These are phyloP conservation scores for Nigrospora osmanthi DNA, from an alignment of 2,329 filamentous ascomycete genomes.

Conservation along the genomic window DNA sequence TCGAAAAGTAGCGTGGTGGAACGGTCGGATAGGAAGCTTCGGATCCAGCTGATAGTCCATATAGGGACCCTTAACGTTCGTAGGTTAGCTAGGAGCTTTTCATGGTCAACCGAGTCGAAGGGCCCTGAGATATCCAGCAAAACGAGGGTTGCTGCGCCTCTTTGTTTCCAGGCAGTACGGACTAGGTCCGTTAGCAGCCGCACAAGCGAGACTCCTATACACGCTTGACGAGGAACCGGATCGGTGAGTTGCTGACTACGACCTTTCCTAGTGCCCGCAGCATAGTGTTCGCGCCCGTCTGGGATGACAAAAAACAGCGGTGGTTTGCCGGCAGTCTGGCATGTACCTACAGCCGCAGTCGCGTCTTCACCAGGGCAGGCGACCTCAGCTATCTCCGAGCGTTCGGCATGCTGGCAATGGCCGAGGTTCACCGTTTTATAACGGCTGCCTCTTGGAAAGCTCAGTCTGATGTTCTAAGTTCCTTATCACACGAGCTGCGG, in stretches of 20 bases:
- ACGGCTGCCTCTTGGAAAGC: constrained; percentile 30
- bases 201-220: background rate
- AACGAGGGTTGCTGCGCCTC: too few species aligned
- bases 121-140: too few species aligned
- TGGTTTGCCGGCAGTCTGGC: constrained; percentile 42
- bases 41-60: too few species aligned
- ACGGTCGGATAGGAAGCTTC: too few species aligned
- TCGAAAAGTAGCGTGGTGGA: too few species aligned
- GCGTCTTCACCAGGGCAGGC: constrained; percentile 33
- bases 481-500: constrained; percentile 53
- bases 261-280: constrained; percentile 29
- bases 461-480: constrained; percentile 51
- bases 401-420: constrained; percentile 47
- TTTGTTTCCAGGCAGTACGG: too few species aligned
- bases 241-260: constrained; percentile 4
- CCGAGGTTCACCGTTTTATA: constrained; percentile 41
- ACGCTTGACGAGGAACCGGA: background rate
- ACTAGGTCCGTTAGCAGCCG: too few species aligned
- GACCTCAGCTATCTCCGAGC: constrained; percentile 44
- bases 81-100: too few species aligned
- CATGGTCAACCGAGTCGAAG: too few species aligned
- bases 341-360: constrained; percentile 34
- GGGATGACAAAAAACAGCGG: constrained; percentile 34
- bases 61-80: too few species aligned
- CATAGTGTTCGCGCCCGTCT: constrained; percentile 38